These are phyloP conservation scores for Ligustrum vulgare DNA, from an alignment of 257 asterid species.

Conservation along the genomic window DNA sequence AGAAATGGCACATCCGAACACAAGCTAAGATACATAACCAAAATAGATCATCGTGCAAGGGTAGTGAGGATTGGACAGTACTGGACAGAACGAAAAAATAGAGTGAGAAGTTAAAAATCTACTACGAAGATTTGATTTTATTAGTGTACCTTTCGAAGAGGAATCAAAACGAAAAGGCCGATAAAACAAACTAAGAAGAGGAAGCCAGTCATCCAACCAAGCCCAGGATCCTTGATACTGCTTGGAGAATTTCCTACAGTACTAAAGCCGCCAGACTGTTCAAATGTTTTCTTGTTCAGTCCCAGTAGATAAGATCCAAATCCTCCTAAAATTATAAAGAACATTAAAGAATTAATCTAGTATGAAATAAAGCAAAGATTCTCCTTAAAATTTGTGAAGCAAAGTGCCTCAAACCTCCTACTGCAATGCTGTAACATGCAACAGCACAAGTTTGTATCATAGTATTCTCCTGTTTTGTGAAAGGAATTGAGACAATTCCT, in stretches of 20 bases:
- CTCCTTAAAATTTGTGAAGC: neutral
- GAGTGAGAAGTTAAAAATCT: neutral
- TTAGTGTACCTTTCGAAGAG: constrained; percentile 70
- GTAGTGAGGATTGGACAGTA: no score
- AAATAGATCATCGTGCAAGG: neutral
- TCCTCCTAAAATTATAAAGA: constrained; percentile 53
- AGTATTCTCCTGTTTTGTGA: constrained; percentile 84
- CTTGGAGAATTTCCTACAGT: constrained; percentile 57
- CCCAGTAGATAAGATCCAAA: constrained; percentile 80
- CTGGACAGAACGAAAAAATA: neutral
- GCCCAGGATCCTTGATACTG: constrained; percentile 70
- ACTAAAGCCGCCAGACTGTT: constrained; percentile 56
- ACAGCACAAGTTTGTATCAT: constrained; percentile 92
- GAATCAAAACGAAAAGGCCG: constrained; percentile 80
- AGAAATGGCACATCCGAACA: constrained; percentile 1
- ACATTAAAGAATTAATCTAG: neutral
- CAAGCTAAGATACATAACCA: neutral
- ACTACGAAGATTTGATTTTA: no score
- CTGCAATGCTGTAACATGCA: constrained; percentile 81
- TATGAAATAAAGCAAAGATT: neutral
- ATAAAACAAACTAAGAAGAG: constrained; percentile 70
- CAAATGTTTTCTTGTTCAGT: constrained; percentile 73
- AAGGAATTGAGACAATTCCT: constrained; percentile 59
- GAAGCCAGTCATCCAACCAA: constrained; percentile 86
- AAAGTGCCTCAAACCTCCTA: constrained; percentile 49